Conservation (phyloP, 202 grass and related monocot genomes). For the Elaeis oleifera region DNA sequence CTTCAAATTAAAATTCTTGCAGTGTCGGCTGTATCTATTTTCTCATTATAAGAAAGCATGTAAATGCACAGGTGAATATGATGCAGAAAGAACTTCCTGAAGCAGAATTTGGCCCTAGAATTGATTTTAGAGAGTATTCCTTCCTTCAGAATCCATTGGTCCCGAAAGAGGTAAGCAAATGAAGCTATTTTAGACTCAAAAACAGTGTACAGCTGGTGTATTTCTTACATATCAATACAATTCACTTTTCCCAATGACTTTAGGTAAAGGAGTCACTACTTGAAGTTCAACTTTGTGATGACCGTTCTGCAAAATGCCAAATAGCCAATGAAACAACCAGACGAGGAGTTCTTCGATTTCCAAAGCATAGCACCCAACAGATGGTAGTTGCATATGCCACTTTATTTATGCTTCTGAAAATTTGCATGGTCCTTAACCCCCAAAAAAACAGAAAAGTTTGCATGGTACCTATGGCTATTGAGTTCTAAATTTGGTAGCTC, state of each 20-base stretch:
- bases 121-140: conserved; percentile 93
- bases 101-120: conserved; percentile 69
- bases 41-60: conserved; percentile 6
- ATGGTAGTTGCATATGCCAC: conserved; percentile 39
- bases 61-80: conserved; percentile 57
- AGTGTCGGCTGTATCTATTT: conserved; percentile 1
- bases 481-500: too few relatives aligned
- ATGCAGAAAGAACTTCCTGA: conserved; percentile 73
- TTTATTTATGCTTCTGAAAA: neutral
- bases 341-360: conserved; percentile 43
- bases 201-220: neutral
- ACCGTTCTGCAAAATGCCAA: conserved; percentile 37
- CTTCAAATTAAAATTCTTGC: conserved; percentile 4
- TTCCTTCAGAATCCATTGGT: conserved; percentile 90
- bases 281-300: conserved; percentile 63
- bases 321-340: conserved; percentile 35
- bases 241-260: conserved; percentile 27
- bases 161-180: conserved; percentile 49
- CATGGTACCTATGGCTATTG: too few relatives aligned
- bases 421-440: too few relatives aligned
- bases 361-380: conserved; percentile 70
- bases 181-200: neutral
- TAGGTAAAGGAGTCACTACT: conserved; percentile 85
- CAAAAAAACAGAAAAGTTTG: too few relatives aligned
- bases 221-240: conserved; percentile 6